Evolutionary conservation across 495 filamentous ascomycete genomes (phyloP).

Genomic region (Paragyromitra xinjiangensis): DNA sequence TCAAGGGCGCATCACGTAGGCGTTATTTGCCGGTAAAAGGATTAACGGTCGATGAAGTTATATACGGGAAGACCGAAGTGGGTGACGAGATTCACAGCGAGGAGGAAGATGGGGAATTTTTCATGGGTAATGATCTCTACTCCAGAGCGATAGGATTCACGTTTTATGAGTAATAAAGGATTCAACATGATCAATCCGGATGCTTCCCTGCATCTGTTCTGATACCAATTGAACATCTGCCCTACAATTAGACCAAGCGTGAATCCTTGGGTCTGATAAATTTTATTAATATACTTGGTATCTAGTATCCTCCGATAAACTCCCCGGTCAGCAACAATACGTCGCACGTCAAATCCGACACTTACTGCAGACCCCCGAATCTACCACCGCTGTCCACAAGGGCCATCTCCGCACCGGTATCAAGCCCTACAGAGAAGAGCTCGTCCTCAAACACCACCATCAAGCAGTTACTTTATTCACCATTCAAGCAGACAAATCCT

Average conservation of each 20-base stretch:
- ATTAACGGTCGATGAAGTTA: slow-evolving; percentile 32
- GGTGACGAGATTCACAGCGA: slow-evolving; percentile 24
- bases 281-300: slow-evolving; percentile 11
- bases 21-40: slow-evolving; percentile 27
- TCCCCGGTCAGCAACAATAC: slow-evolving; percentile 36
- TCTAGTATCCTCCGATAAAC: slow-evolving; percentile 17
- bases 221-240: neutral
- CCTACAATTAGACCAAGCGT: neutral
- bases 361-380: slow-evolving; percentile 29
- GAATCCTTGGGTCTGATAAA: neutral
- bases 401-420: slow-evolving; percentile 47
- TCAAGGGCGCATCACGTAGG: neutral
- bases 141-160: slow-evolving; percentile 8
- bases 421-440: slow-evolving; percentile 45
- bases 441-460: slow-evolving; percentile 50
- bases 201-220: slow-evolving; percentile 1
- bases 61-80: slow-evolving; percentile 38
- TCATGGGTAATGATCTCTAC: slow-evolving; percentile 32
- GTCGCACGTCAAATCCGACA: slow-evolving; percentile 47
- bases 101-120: slow-evolving; percentile 31
- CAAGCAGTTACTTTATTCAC: slow-evolving; percentile 52
- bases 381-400: neutral
- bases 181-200: neutral
- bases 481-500: slow-evolving; percentile 22
- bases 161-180: neutral